These are phyloP conservation scores for Tetrapisispora nanseiensis DNA, from an alignment of 805 yeast species.

Conservation along the genomic window DNA sequence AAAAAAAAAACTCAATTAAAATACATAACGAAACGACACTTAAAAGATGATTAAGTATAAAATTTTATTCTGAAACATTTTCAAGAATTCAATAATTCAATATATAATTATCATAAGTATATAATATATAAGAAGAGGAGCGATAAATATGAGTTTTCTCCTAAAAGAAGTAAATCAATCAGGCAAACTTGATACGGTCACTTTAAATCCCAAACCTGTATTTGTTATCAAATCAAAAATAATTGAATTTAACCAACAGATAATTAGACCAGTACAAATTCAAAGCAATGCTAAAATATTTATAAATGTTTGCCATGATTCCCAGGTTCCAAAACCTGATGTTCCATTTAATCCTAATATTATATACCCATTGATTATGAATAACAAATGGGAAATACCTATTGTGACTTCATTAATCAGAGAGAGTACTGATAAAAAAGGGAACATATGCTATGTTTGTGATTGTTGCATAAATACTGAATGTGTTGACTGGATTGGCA, in stretches of 20 bases:
- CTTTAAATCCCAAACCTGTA: slow-evolving; percentile 48
- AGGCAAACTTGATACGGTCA: slow-evolving; percentile 11
- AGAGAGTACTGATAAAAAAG: slow-evolving; percentile 57
- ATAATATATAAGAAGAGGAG: no score
- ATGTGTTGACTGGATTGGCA: slow-evolving; percentile 52
- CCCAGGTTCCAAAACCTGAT: slow-evolving; percentile 55
- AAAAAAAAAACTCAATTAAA: no score
- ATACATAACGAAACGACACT: neutral
- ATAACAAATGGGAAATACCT: slow-evolving; percentile 79
- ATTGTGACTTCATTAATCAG: slow-evolving; percentile 55
- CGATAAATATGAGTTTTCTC: slow-evolving; percentile 10
- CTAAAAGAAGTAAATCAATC: slow-evolving; percentile 8
- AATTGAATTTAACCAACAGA: slow-evolving; percentile 27
- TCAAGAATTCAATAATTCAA: no score
- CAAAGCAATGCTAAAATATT: slow-evolving; percentile 47
- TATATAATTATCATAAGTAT: no score
- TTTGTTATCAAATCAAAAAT: slow-evolving; percentile 64
- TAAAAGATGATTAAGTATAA: neutral
- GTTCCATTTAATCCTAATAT: slow-evolving; percentile 42
- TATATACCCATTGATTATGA: slow-evolving; percentile 54
- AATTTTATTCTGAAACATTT: neutral
- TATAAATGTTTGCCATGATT: slow-evolving; percentile 64
- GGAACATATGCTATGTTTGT: slow-evolving; percentile 50
- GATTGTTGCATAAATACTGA: slow-evolving; percentile 70
- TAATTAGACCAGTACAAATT: slow-evolving; percentile 3